Evolutionary conservation across 192 early-diverging fungal species (phyloP).

Genomic region (Gonapodya prolifera): DNA sequence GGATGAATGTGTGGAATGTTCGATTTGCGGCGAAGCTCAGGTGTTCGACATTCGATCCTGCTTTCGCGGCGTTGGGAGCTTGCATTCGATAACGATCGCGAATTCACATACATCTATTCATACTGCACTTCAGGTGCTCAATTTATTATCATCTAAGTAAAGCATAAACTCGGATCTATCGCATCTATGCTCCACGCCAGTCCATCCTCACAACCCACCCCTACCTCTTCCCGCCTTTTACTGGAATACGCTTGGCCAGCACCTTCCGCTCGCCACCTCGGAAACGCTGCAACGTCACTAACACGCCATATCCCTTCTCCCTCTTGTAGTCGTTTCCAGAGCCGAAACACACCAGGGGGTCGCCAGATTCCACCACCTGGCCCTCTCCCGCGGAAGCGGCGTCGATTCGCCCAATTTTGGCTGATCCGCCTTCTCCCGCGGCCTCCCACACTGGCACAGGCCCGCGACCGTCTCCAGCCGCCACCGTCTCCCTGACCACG

Average conservation of each 20-base stretch:
- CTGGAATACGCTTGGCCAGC: background rate
- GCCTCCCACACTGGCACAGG: background rate
- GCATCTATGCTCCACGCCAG: too few relatives aligned
- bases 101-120: too few relatives aligned
- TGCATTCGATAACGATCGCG: too few relatives aligned
- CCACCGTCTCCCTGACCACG: background rate
- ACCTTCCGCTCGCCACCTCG: background rate
- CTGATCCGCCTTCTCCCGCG: background rate
- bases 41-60: too few relatives aligned
- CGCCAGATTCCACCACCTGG: background rate
- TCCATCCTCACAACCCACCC: too few relatives aligned
- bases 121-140: too few relatives aligned
- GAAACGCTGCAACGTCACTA: background rate
- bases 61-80: too few relatives aligned
- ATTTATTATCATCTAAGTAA: too few relatives aligned
- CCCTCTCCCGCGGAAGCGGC: background rate
- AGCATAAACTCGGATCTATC: too few relatives aligned
- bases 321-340: background rate
- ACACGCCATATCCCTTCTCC: background rate
- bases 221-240: background rate
- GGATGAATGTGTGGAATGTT: too few relatives aligned
- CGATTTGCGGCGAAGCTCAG: too few relatives aligned
- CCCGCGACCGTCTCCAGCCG: background rate
- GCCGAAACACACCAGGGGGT: background rate
- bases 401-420: background rate